Conservation (phyloP, 306 rosid species). For the Trifolium pratense region DNA sequence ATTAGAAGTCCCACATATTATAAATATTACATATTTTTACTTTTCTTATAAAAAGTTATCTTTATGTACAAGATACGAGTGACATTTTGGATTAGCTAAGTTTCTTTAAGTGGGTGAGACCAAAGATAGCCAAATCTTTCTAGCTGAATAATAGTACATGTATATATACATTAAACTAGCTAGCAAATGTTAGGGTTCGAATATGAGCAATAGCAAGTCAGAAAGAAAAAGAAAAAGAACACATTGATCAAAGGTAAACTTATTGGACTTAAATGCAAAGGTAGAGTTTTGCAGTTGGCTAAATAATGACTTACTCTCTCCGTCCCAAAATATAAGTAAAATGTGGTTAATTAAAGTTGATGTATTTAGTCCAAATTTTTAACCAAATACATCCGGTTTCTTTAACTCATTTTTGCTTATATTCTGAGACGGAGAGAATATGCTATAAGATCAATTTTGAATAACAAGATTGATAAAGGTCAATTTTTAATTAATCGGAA, state of each 20-base stretch:
- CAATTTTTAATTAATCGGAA: background rate
- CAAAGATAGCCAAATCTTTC: background rate
- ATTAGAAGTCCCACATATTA: background rate
- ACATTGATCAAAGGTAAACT: background rate
- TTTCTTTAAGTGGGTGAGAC: background rate
- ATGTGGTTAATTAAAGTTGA: no score
- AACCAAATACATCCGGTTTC: no score
- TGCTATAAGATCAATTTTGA: background rate
- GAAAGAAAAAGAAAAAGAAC: background rate
- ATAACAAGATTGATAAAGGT: background rate
- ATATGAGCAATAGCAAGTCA: background rate
- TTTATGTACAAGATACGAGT: background rate
- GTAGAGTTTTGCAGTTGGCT: no score
- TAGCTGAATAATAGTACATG: background rate
- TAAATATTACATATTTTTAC: background rate
- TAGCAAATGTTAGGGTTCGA: constrained; percentile 1
- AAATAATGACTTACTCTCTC: no score
- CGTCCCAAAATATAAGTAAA: no score
- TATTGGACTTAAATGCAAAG: background rate
- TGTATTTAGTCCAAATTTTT: no score
- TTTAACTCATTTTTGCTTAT: no score
- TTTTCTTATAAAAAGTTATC: background rate
- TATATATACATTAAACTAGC: background rate
- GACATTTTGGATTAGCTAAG: background rate
- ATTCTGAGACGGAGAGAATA: no score